Percentiles rank a stretch among this genome's conserved stretches.
These are phyloP conservation scores for Neofusicoccum sp. DNA, from an alignment of 2,329 filamentous ascomycete genomes.

Conservation along the genomic window DNA sequence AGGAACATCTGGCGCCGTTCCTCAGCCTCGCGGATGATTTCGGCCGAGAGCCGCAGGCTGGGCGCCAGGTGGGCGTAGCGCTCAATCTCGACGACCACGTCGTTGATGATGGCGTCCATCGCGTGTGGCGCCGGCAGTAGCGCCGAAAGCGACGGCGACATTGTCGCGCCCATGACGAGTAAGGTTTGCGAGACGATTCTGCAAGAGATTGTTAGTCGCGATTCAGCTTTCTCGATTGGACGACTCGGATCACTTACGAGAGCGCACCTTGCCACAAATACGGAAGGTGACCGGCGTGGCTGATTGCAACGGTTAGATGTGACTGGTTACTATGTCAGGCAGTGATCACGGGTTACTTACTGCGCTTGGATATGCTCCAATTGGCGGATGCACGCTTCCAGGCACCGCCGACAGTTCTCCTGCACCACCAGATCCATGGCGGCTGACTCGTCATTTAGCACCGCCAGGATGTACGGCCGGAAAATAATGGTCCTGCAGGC, in stretches of 20 bases:
- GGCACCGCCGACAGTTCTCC: slow-evolving; percentile 76
- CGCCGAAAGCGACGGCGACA: slow-evolving; percentile 69
- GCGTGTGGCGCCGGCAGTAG: slow-evolving; percentile 58
- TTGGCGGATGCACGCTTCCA: slow-evolving; percentile 77
- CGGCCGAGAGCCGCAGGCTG: slow-evolving; percentile 71
- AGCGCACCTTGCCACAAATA: slow-evolving; percentile 84
- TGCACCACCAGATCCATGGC: slow-evolving; percentile 69
- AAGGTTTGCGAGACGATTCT: slow-evolving; percentile 81
- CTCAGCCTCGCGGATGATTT: slow-evolving; percentile 76
- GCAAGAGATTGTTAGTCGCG: slow-evolving; percentile 8
- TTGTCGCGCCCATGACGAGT: slow-evolving; percentile 79
- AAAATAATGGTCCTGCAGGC: slow-evolving; percentile 86
- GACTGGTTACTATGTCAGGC: not conserved
- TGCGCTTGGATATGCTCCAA: slow-evolving; percentile 76
- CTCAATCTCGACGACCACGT: slow-evolving; percentile 74
- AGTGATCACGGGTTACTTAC: slow-evolving; percentile 48
- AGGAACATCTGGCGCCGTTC: slow-evolving; percentile 64
- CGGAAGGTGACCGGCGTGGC: slow-evolving; percentile 78
- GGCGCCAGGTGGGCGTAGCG: slow-evolving; percentile 72
- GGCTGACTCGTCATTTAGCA: slow-evolving; percentile 73
- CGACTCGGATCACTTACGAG: slow-evolving; percentile 32
- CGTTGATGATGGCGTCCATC: slow-evolving; percentile 73
- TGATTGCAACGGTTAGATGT: slow-evolving; percentile 31
- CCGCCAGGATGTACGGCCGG: slow-evolving; percentile 76
- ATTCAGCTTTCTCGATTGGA: not conserved